Evolutionary conservation across 78 protist genomes (phyloP).

Genomic region (Chrysochromulina tobinii): DNA sequence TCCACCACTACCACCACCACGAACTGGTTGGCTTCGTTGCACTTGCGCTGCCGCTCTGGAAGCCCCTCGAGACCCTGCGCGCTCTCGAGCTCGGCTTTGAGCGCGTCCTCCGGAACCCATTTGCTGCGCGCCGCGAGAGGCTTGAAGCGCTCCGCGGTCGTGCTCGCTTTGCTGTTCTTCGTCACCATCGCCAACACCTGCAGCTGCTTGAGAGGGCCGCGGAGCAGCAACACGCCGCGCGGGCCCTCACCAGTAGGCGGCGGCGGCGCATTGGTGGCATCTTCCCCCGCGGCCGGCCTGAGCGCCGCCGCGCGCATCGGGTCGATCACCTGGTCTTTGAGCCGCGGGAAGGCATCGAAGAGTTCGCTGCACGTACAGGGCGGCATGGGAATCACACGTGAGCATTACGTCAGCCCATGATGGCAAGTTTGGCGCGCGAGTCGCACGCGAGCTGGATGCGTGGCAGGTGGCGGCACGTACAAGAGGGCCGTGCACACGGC

Average conservation of each 20-base stretch:
- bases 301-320: not conserved
- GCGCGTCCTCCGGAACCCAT: not conserved
- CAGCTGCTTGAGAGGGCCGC: not conserved
- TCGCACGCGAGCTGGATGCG: no score
- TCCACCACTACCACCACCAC: not conserved
- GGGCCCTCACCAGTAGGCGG: not conserved
- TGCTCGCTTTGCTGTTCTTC: not conserved
- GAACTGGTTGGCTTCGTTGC: not conserved
- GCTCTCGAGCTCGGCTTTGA: not conserved
- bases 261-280: not conserved
- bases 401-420: no score
- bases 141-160: not conserved
- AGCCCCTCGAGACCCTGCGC: not conserved
- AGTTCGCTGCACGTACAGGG: not conserved
- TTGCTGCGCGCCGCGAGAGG: not conserved
- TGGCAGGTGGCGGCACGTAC: no score
- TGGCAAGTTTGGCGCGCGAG: no score
- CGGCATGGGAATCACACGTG: no score
- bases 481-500: no score
- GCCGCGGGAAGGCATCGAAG: not conserved
- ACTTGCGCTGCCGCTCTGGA: not conserved
- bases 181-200: not conserved
- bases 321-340: not conserved
- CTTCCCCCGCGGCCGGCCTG: no score
- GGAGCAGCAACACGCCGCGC: not conserved